Percentiles rank a stretch among this genome's conserved stretches.
phyloP scores from a whole-genome alignment of 495 filamentous ascomycete genomes.

The Neurospora africana region DNA sequence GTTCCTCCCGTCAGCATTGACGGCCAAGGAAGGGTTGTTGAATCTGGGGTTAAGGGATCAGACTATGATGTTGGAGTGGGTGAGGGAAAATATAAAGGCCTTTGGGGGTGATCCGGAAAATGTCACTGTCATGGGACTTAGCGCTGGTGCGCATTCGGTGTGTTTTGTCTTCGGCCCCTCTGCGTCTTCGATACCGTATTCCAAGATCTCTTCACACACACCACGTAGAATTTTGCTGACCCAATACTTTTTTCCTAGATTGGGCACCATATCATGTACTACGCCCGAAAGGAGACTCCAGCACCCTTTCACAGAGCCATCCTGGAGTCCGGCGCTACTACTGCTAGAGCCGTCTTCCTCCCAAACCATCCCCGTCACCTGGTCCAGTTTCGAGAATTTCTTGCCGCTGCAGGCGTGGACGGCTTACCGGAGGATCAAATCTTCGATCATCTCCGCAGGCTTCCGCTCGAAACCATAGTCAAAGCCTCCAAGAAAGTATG shows the following conservation, averaged over 20 bases:
- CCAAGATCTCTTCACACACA: not conserved
- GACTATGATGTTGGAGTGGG: conserved; percentile 53
- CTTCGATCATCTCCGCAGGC: conserved; percentile 39
- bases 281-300: conserved; percentile 20
- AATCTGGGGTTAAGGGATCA: conserved; percentile 67
- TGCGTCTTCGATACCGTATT: not conserved
- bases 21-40: conserved; percentile 44
- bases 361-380: conserved; percentile 48
- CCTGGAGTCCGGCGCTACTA: conserved; percentile 52
- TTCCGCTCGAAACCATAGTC: conserved; percentile 36
- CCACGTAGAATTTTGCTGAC: not conserved
- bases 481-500: conserved; percentile 42
- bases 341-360: conserved; percentile 48
- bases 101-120: conserved; percentile 55
- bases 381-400: conserved; percentile 48
- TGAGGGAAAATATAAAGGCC: conserved; percentile 44
- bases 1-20: conserved; percentile 47
- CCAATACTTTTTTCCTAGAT: conserved; percentile 32
- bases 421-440: conserved; percentile 33
- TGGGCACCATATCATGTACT: conserved; percentile 53
- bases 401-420: conserved; percentile 33
- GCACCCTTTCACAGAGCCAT: conserved; percentile 52
- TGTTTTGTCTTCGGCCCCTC: conserved; percentile 8
- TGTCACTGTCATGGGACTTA: conserved; percentile 56
- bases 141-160: conserved; percentile 57